phyloP scores from a whole-genome alignment of 1,284 basidiomycete species.

The Moesziomyces antarcticus region DNA sequence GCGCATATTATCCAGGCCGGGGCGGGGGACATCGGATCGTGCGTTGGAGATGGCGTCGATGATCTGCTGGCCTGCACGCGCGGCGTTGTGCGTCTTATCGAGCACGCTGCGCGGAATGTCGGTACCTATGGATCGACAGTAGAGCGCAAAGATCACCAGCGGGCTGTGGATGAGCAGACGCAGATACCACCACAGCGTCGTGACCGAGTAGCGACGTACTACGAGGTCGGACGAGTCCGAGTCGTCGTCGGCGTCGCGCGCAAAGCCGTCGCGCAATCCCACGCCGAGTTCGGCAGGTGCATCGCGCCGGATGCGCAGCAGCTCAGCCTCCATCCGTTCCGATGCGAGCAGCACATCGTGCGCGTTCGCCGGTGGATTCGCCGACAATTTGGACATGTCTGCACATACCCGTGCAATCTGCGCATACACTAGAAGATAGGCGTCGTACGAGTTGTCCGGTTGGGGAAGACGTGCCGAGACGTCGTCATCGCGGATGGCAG shows the following conservation, averaged over 20 bases:
- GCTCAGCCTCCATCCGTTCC: slow-evolving; percentile 41
- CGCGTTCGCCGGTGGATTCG: slow-evolving; percentile 43
- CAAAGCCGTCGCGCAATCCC: slow-evolving; percentile 26
- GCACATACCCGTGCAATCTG: slow-evolving; percentile 37
- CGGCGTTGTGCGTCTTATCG: slow-evolving; percentile 34
- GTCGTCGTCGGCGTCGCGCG: slow-evolving; percentile 39
- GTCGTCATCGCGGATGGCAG: slow-evolving; percentile 48
- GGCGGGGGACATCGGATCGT: slow-evolving; percentile 34
- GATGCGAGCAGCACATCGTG: slow-evolving; percentile 38
- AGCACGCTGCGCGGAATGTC: slow-evolving; percentile 37
- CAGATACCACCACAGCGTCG: slow-evolving; percentile 47
- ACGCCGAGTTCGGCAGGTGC: slow-evolving; percentile 32
- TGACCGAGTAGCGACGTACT: slow-evolving; percentile 41
- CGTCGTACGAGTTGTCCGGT: slow-evolving; percentile 40
- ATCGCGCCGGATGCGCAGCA: slow-evolving; percentile 41
- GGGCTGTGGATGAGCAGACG: slow-evolving; percentile 43
- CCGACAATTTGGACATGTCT: slow-evolving; percentile 36
- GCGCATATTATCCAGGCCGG: slow-evolving; percentile 42
- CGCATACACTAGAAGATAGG: slow-evolving; percentile 37
- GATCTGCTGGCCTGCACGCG: slow-evolving; percentile 35
- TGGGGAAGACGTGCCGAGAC: slow-evolving; percentile 35
- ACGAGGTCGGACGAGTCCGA: slow-evolving; percentile 41
- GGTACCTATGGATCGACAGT: slow-evolving; percentile 40
- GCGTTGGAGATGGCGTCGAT: slow-evolving; percentile 44
- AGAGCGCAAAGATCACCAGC: slow-evolving; percentile 46